Base-by-base conservation (phyloP, 306 rosid genomes). In the Glycine latifolia region DNA sequence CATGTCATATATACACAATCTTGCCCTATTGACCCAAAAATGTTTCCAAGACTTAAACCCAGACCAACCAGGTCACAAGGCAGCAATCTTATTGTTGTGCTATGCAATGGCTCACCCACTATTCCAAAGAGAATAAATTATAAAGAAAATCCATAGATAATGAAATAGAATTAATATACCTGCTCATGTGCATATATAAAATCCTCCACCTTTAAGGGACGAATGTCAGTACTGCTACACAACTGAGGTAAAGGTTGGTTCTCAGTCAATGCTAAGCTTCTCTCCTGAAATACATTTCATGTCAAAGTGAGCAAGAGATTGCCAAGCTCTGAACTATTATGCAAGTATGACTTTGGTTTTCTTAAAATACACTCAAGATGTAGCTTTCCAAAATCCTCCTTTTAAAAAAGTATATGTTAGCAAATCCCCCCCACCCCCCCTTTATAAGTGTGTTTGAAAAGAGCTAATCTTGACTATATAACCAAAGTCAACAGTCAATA, bases 181-280 rank as follows among this genome's bases (percentile, higher is more conserved):
- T 95, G 97, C 78, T 90, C 97, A 39, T 93, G 99, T 11, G 99
- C 99, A 83, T 83, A 90, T 83, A 35, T 91, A 13, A 95, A 90
- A 77, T 95, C 99, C 48, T 91, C 94, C 94, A 91, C 84, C 90
- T 91, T 89, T 79, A 95, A 72, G 71, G 94, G 65, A 8, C 99
- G 97, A n/a, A 95, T 73, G 44, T 95, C 94, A 0, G 86, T 72
- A 66, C 95, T 90, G 84, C 88, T 86, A 74, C 91, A 84, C 79
- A 92, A 79, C 54, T 85, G 87, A 0, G 98, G 95, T 67, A 85
- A 20, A 66, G 99, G 92, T 77, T 85, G 88, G 76, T 77, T 89
- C 84, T 93, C 97, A 2, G 83, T 86, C 86, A 90, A 8, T 3
- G 99, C 97, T 55, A 58, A 39, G 74, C 50, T 84, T 71, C 61